Conservation (phyloP, 768 basidiomycete species). For the Trichaptum fuscoviolaceum region DNA sequence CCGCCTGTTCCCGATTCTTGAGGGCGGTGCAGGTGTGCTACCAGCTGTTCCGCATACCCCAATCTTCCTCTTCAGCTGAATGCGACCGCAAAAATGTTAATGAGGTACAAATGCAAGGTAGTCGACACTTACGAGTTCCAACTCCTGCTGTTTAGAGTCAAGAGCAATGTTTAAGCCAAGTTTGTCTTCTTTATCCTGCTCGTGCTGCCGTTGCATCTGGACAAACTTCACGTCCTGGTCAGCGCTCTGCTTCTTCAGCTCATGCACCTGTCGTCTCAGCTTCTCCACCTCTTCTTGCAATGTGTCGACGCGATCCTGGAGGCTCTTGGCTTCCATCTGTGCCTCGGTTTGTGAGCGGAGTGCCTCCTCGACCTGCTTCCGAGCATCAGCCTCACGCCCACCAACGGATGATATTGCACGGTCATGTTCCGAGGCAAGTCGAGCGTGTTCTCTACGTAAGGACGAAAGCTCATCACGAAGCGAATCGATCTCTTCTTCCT, state of each 20-base stretch:
- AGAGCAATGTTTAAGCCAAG: conserved; percentile 85
- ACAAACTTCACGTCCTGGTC: conserved; percentile 78
- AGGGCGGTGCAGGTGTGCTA: conserved; percentile 45
- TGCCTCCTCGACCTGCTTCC: conserved; percentile 42
- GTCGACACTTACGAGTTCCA: conserved; percentile 66
- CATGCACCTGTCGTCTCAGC: conserved; percentile 57
- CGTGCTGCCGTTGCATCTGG: conserved; percentile 62
- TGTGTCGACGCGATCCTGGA: conserved; percentile 43
- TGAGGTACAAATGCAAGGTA: conserved; percentile 5
- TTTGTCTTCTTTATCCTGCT: conserved; percentile 70
- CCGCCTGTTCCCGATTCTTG: conserved; percentile 33
- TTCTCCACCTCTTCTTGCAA: conserved; percentile 57
- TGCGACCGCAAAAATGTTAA: conserved; percentile 4
- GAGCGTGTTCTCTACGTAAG: conserved; percentile 51
- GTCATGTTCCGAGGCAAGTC: conserved; percentile 42
- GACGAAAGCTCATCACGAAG: conserved; percentile 50
- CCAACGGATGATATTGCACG: conserved; percentile 41
- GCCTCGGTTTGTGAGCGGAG: conserved; percentile 50
- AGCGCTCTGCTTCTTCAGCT: conserved; percentile 75
- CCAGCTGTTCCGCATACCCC: conserved; percentile 53
- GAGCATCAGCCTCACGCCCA: conserved; percentile 41
- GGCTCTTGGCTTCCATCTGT: conserved; percentile 44
- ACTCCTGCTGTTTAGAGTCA: conserved; percentile 91
- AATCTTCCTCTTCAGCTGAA: conserved; percentile 59
- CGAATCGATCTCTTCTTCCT: conserved; percentile 47